Conservation (phyloP, 2,329 filamentous ascomycete species). For the Xylaria polymorpha region DNA sequence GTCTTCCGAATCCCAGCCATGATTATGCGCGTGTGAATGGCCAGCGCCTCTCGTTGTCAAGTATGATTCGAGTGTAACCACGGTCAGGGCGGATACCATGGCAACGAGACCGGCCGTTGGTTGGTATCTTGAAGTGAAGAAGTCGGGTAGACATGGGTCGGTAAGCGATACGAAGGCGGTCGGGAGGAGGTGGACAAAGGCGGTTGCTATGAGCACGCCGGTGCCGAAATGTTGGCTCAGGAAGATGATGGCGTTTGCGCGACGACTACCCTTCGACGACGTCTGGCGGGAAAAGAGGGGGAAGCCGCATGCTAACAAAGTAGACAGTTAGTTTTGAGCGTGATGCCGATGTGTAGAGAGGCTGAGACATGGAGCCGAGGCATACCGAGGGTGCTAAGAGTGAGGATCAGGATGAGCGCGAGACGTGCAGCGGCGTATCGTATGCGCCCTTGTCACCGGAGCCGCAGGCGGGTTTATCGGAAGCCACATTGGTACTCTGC, state of each 20-base stretch:
- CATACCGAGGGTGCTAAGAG: constrained; percentile 68
- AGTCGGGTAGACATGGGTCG: constrained; percentile 77
- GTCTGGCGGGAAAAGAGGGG: constrained; percentile 72
- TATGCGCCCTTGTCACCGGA: constrained; percentile 66
- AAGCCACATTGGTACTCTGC: constrained; percentile 50
- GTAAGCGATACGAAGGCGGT: constrained; percentile 75
- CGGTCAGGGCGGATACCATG: constrained; percentile 83
- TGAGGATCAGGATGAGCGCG: constrained; percentile 73
- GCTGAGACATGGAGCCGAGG: neutral
- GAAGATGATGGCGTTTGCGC: constrained; percentile 71
- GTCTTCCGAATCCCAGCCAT: constrained; percentile 61
- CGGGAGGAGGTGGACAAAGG: constrained; percentile 81
- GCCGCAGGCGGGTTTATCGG: constrained; percentile 63
- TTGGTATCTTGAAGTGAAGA: constrained; percentile 82
- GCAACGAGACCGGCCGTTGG: constrained; percentile 85
- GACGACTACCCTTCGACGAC: constrained; percentile 61
- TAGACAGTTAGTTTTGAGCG: constrained; percentile 5
- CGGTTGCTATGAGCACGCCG: constrained; percentile 85
- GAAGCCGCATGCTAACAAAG: constrained; percentile 68
- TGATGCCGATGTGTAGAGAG: neutral
- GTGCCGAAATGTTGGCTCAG: constrained; percentile 81
- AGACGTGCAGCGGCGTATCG: constrained; percentile 74
- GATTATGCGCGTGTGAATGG: constrained; percentile 69
- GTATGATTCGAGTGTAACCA: constrained; percentile 89
- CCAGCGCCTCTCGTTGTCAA: constrained; percentile 77